phyloP scores from a whole-genome alignment of 1,284 basidiomycete genomes.

The Marasmius tenuissimus region DNA sequence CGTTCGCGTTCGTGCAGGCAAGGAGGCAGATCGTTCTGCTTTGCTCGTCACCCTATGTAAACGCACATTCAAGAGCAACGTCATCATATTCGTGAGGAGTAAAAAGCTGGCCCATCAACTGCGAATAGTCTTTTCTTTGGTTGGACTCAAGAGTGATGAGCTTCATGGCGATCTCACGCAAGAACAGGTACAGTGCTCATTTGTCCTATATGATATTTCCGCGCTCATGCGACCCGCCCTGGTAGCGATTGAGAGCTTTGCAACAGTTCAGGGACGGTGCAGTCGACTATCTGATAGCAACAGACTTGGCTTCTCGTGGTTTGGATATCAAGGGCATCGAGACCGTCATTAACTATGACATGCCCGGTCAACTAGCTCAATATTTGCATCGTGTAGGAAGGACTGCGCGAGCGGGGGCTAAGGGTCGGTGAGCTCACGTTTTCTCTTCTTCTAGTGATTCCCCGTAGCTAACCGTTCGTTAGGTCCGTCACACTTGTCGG shows the following conservation, averaged over 20 bases:
- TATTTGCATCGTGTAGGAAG: constrained; percentile 97
- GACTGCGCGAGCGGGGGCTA: constrained; percentile 92
- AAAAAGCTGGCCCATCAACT: constrained; percentile 98
- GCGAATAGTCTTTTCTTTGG: constrained; percentile 89
- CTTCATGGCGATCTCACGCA: constrained; percentile 95
- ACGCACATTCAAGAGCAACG: constrained; percentile 81
- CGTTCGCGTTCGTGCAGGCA: constrained; percentile 80
- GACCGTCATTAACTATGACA: constrained; percentile 97
- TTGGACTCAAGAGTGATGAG: constrained; percentile 87
- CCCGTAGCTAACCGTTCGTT: constrained; percentile 1
- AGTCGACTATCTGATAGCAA: constrained; percentile 92
- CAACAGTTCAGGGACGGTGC: constrained; percentile 85
- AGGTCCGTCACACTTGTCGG: constrained; percentile 96
- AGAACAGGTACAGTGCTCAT: constrained; percentile 67
- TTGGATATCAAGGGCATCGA: constrained; percentile 98
- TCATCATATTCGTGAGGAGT: constrained; percentile 93
- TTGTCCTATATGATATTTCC: constrained; percentile 8
- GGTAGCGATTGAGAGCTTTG: constrained; percentile 81
- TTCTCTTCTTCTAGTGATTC: constrained; percentile 2
- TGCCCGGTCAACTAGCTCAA: constrained; percentile 91
- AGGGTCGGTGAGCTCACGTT: constrained; percentile 70
- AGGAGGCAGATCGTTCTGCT: constrained; percentile 81
- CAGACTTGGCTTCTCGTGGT: constrained; percentile 93
- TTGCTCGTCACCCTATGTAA: constrained; percentile 85
- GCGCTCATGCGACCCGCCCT: constrained; percentile 2